Evolutionary conservation across 306 rosid species (phyloP), one percentile per base, ranked within the genome.

Genomic region (Glycyrrhiza uralensis): DNA sequence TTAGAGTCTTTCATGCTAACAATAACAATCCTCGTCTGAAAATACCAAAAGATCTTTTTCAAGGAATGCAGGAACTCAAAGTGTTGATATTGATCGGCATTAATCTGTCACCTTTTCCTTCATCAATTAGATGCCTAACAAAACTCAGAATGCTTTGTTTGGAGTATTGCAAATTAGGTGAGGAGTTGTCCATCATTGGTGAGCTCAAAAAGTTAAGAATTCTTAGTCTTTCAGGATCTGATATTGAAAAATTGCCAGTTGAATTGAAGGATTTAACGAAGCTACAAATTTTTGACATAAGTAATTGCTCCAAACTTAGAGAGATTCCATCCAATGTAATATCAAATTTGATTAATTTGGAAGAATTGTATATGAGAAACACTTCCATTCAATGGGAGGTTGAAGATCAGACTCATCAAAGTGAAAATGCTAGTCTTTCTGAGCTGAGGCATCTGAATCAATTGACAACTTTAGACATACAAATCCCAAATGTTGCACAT

Each of bases 301-400:
- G 58, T 0, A 12, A 22, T 33, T 88, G 93, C 32, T 74, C 19
- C 6, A 22, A 74, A 13, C 88, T 88, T 14, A 1, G 1, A 71
- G 66, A 33, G 9, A 79, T 85, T 66, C 80, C 79, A 9, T 61
- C 73, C 1, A 29, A 63, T 46, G 55, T 83, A 1, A 2, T 83
- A 30, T 81, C 87, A 18, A 33, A 66, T 8, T 58, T 88, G 62
- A 71, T 0, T 30, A 24, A 22, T 32, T 65, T 88, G 61, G 81
- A 79, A 58, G 85, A 85, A 23, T 24, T 88, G 52, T 62, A 80
- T 42, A 76, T 81, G 82, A 77, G 79, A 60, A 24, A 74, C 12
- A 76, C 75, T 51, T 75, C 39, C 11, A 28, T 52, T 79, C 29
- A 74, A 10, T 88, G 87, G 87, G 26, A 71, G 30, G 14, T 0